These are phyloP conservation scores for Nissolia schottii DNA, from an alignment of 306 rosid species.

Conservation along the genomic window DNA sequence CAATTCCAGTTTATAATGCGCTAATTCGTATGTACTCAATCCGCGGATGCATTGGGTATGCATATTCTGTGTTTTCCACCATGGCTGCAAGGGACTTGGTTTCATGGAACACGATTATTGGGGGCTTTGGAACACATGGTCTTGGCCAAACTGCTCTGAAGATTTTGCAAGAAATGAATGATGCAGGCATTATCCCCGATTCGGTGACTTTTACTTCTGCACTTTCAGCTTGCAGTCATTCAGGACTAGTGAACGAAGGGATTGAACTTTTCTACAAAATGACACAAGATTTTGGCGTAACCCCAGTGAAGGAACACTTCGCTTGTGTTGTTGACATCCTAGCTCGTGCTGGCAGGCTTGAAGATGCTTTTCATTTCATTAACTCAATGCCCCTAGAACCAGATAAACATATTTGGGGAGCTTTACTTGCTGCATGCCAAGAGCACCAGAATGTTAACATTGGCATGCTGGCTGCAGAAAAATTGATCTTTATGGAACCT, in stretches of 20 bases:
- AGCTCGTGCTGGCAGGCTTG: conserved; percentile 37
- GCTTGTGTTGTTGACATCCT: conserved; percentile 50
- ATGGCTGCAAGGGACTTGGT: conserved; percentile 37
- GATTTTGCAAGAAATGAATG: conserved; percentile 41
- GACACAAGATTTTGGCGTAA: conserved; percentile 33
- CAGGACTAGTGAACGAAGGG: conserved; percentile 49
- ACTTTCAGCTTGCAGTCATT: conserved; percentile 51
- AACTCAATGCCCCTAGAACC: conserved; percentile 33
- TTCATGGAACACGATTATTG: conserved; percentile 49
- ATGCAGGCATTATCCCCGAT: conserved; percentile 24
- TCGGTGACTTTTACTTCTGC: conserved; percentile 43
- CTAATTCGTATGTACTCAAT: conserved; percentile 41
- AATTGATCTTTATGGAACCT: conserved; percentile 40
- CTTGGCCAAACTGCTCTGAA: conserved; percentile 37
- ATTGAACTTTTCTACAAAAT: conserved; percentile 39
- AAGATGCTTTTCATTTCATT: conserved; percentile 44
- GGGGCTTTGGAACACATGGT: conserved; percentile 49
- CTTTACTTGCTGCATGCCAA: conserved; percentile 48
- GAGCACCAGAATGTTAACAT: conserved; percentile 41
- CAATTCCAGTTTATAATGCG: conserved; percentile 37
- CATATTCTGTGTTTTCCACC: conserved; percentile 38
- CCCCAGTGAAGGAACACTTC: conserved; percentile 40
- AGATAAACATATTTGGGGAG: conserved; percentile 47
- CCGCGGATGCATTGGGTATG: conserved; percentile 37
- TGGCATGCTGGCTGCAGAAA: conserved; percentile 42